A percentile compares a stretch with the other conserved stretches of the same genome.
Evolutionary conservation across 306 rosid species (phyloP).

Genomic region (Corylus americana): DNA sequence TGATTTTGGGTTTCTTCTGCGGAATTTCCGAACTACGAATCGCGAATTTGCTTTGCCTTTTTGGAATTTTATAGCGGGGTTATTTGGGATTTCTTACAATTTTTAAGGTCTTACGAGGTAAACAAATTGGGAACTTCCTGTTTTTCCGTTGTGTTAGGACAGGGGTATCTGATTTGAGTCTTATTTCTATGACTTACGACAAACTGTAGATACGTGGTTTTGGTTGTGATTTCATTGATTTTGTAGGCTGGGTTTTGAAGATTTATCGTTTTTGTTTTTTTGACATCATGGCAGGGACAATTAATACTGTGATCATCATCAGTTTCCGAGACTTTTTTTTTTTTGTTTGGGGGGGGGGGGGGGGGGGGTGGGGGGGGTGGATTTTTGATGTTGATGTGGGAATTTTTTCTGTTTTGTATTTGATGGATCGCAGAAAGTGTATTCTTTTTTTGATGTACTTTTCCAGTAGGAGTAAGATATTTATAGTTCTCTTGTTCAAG

Average conservation of each 20-base stretch:
- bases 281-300: slow-evolving; percentile 14
- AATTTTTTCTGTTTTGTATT: slow-evolving; percentile 4
- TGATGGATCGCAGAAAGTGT: slow-evolving; percentile 9
- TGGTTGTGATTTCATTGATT: slow-evolving; percentile 4
- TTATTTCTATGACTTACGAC: not conserved
- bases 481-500: slow-evolving; percentile 9
- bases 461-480: slow-evolving; percentile 1
- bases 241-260: not conserved
- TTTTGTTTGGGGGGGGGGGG: not conserved
- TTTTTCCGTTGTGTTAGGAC: not conserved
- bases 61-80: not conserved
- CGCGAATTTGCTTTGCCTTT: not conserved
- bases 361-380: no score
- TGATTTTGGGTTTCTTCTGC: not conserved
- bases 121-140: not conserved
- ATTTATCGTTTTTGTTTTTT: not conserved
- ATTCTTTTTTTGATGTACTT: not conserved
- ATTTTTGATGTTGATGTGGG: not conserved
- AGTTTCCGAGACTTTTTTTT: not conserved
- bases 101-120: not conserved
- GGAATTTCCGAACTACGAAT: not conserved
- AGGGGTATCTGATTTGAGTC: not conserved
- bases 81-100: not conserved
- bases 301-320: slow-evolving; percentile 3
- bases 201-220: not conserved